Evolutionary conservation across 2,329 filamentous ascomycete genomes (phyloP).

Genomic region (Colletotrichum sp.): DNA sequence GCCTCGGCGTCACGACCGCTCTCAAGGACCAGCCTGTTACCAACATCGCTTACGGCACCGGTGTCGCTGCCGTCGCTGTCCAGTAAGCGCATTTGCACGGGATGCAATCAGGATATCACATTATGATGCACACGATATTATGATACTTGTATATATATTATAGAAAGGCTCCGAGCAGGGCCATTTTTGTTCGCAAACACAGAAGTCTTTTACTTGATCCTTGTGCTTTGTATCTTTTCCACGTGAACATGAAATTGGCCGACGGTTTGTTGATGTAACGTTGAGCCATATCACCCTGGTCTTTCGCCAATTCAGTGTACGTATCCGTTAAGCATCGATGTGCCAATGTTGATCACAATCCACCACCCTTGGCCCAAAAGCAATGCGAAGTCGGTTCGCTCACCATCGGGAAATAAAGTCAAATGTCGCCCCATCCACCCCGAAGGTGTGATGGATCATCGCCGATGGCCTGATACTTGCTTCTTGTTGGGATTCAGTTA

Average conservation of each 20-base stretch:
- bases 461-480: neutral
- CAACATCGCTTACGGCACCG: conserved; percentile 57
- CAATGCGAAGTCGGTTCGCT: neutral
- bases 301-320: neutral
- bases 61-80: conserved; percentile 30
- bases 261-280: neutral
- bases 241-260: neutral
- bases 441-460: neutral
- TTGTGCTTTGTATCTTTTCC: neutral
- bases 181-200: neutral
- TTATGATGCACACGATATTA: conserved; percentile 12
- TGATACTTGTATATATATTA: conserved; percentile 15
- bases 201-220: neutral
- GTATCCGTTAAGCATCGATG: neutral
- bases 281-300: neutral
- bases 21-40: conserved; percentile 46
- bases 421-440: neutral
- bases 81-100: conserved; percentile 2
- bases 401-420: neutral
- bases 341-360: neutral
- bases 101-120: neutral
- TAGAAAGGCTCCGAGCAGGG: neutral
- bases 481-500: neutral
- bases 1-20: conserved; percentile 37
- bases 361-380: neutral